Evolutionary conservation across 768 basidiomycete species (phyloP), one percentile per base, ranked within the genome.

Genomic region (Tricholoma saponaceum): DNA sequence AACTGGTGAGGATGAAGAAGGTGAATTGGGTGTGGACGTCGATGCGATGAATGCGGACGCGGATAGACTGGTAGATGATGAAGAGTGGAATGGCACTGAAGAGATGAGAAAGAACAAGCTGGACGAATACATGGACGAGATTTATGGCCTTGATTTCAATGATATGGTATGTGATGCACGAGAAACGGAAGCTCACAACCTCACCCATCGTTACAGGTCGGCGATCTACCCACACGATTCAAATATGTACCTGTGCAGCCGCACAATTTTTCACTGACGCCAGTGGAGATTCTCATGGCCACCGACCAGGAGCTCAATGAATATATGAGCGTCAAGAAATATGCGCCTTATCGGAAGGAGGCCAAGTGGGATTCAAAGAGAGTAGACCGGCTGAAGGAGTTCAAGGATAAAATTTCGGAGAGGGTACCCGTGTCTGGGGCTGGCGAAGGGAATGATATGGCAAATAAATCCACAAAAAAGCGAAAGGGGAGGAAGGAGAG

Each of bases 301-400:
- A 92, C 87, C 3, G 96, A 99, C 72, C 79, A 85, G 55, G 97
- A 99, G 68, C 81, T 99, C 51, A 99, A 98, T 73, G 80, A 90
- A 57, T 93, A 93, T 71, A 82, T 96, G 73, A 83, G 89, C 44
- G 77, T 98, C 64, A 96, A 92, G 74, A 89, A 90, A 70, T 81
- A 92, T 62, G 97, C 96, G 14, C 92, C 97, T 5, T 98, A 98
- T 70, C 85, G 91, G 43, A 77, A 83, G 64, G 72, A 66, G 28
- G 71, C 67, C n/a, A 76, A 71, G 30, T 92, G 87, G 85, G 89
- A 90, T 65, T 71, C 76, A 32, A 79, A 75, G 37, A 80, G 90
- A 13, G 76, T 75, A 22, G 83, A 87, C 47, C 82, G 86, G 61
- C 75, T 96, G 46, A 76, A 80, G 64, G 89, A 94, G 58, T 78